Evolutionary conservation across 768 basidiomycete species (phyloP), one percentile per base, ranked within the genome.

Genomic region (Termitomyces sp.): DNA sequence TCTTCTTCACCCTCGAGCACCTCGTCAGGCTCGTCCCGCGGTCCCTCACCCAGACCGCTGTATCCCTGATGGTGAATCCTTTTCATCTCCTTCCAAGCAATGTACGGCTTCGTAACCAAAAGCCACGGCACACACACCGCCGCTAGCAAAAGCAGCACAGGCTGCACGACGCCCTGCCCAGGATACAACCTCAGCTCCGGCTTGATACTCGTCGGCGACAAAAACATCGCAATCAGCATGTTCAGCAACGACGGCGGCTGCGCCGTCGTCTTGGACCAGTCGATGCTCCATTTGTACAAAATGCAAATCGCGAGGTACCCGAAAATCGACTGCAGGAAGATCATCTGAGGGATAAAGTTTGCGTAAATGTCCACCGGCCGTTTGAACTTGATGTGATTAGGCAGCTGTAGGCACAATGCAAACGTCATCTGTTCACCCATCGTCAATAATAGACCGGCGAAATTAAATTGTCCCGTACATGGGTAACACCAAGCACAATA

Each of bases 321-420:
- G 67, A 99, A 99, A 71, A 99, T 97, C 18, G 92, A 94, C 70
- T 96, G 91, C 62, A 99, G 77, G 82, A 99, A 99, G 60, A 98
- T 83, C 79, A 99, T 89, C 71, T 98, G 95, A 32, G 97, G 97
- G 57, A 98, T 80, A 74, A 98, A 98, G 71, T 97, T 97, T 65
- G 90, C 88, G 71, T 87, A 97, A 64, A 99, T 88, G 65, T 94
- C 93, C 61, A 86, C 72, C 37, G 79, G 79, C 22, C 92, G 88
- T 69, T 92, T 94, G 82, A 98, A 98, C 71, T 82, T 92, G 67
- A 98, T 69, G 76, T 96, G 93, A 73, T 99, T 99, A 36, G 94
- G 93, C 5, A 98, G 76, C 79, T 98, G 95, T 32, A 99, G 79
- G 72, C 94, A 98, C 62, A 98, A 79, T 9, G 97, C 94, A 69